phyloP scores from a whole-genome alignment of 2,329 filamentous ascomycete species.

The Xylariaceae sp. region DNA sequence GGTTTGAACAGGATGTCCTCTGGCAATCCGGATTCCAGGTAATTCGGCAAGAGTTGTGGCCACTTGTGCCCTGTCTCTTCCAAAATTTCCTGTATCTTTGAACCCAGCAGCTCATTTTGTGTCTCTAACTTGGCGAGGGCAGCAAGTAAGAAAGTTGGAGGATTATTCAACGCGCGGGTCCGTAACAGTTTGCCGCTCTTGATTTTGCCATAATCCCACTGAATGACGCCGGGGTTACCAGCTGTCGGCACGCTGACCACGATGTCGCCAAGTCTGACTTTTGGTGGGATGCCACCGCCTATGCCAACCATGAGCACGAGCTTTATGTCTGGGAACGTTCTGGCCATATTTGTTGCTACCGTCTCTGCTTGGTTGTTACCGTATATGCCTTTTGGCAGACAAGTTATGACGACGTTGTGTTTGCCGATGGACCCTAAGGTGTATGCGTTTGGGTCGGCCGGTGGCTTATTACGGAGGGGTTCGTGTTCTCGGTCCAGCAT shows the following conservation, averaged over 20 bases:
- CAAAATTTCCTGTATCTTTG: background rate
- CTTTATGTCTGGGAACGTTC: conserved; percentile 8
- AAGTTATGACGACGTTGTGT: conserved; percentile 9
- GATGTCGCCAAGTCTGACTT: conserved; percentile 8
- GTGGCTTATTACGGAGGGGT: conserved; percentile 1
- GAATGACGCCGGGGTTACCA: conserved; percentile 3
- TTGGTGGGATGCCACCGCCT: conserved; percentile 6
- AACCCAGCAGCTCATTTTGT: background rate
- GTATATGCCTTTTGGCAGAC: conserved; percentile 4
- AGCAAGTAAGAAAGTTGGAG: background rate
- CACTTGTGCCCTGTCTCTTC: background rate
- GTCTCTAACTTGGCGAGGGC: background rate
- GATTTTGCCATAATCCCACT: conserved; percentile 5
- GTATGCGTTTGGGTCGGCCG: conserved; percentile 9
- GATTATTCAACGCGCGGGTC: background rate
- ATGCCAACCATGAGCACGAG: conserved; percentile 9
- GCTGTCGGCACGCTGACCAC: background rate
- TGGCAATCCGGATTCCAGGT: background rate
- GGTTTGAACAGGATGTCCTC: background rate
- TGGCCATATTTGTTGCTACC: conserved; percentile 6
- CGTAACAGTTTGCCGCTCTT: background rate
- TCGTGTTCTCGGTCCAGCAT: conserved; percentile 10
- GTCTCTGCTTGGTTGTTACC: conserved; percentile 6
- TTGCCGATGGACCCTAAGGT: conserved; percentile 4
- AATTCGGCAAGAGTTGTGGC: background rate